These are phyloP conservation scores for Raddia distichophylla DNA, from an alignment of 176 grass and related monocot species.

Conservation along the genomic window DNA sequence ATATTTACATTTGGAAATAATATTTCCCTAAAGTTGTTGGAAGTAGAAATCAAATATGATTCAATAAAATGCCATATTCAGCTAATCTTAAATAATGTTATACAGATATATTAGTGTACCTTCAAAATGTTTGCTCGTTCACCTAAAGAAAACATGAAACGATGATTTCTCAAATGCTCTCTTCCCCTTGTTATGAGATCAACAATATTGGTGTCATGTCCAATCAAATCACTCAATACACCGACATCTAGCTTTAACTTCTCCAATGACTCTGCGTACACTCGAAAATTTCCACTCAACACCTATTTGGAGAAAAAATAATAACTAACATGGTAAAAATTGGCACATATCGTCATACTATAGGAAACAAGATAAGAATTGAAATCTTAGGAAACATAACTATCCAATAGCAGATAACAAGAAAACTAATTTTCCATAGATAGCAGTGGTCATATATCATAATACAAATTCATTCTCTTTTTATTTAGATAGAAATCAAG, in stretches of 20 bases:
- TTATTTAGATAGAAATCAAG: slow-evolving; percentile 5
- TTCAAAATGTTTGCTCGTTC: slow-evolving; percentile 87
- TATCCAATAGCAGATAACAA: background rate
- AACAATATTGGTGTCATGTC: slow-evolving; percentile 56
- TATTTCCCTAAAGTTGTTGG: slow-evolving; percentile 17
- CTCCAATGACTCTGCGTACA: slow-evolving; percentile 84
- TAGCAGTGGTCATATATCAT: background rate
- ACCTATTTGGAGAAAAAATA: slow-evolving; percentile 51
- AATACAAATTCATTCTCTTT: slow-evolving; percentile 17
- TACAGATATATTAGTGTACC: slow-evolving; percentile 44
- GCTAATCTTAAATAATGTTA: background rate
- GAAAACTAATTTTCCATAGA: background rate
- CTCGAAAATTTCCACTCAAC: slow-evolving; percentile 65
- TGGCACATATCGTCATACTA: background rate
- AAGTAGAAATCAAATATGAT: slow-evolving; percentile 8
- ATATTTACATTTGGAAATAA: slow-evolving; percentile 11
- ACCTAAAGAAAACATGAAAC: slow-evolving; percentile 86
- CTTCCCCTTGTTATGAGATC: slow-evolving; percentile 69
- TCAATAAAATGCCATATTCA: background rate
- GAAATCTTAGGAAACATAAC: background rate
- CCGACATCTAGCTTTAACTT: slow-evolving; percentile 65
- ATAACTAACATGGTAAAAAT: background rate
- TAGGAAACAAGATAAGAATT: background rate
- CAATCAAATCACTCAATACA: slow-evolving; percentile 58
- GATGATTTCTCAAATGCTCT: slow-evolving; percentile 59